Evolutionary conservation across 2,329 filamentous ascomycete genomes (phyloP), one percentile per base, ranked within the genome.

Genomic region (Colletotrichum liriopes): DNA sequence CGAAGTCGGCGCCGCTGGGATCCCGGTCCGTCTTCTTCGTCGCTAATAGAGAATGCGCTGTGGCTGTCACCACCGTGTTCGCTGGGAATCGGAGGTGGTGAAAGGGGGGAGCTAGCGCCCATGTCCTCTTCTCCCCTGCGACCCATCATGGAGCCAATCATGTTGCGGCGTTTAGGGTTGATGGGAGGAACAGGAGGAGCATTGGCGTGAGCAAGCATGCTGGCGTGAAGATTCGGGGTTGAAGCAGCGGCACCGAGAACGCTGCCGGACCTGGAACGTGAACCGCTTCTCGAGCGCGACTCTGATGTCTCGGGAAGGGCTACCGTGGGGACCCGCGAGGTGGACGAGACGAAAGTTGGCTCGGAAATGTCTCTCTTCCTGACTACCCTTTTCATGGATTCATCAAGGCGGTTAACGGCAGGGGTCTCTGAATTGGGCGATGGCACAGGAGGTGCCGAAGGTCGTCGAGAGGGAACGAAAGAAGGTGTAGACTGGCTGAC

Each of bases 151-250:
- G 80, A 79, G 32, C 81, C 82, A n/a, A 84, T 77, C 1, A 83
- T 78, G 12, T 84, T 85, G 65, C 87, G 85, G 12, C 89, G 85
- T 60, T 87, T 84, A 37, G 89, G 89, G 76, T 91, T 91, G 77
- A 91, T 88, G 1, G 89, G 88, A 2, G 89, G 89, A 45, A 91
- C 71, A 2, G 89, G 89, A 2, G 89, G 88, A 2, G 81, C 83
- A 35, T 77, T 69, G 23, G 64, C 51, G 12, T 62, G 78, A 7
- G 78, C 77, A 55, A 82, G 82, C 60, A 84, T 72, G 70, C 82
- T 82, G 1, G 83, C 77, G 58, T 82, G 82, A 52, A 84, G 74
- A 70, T 83, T 82, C 1, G 83, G 81, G 7, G 81, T 82, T 16
- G 82, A 84, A 7, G 76, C 77, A 1, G 81, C 75, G 12, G 76